These are phyloP conservation scores for Ophiostoma montium DNA, from an alignment of 2,329 filamentous ascomycete genomes.

Conservation along the genomic window DNA sequence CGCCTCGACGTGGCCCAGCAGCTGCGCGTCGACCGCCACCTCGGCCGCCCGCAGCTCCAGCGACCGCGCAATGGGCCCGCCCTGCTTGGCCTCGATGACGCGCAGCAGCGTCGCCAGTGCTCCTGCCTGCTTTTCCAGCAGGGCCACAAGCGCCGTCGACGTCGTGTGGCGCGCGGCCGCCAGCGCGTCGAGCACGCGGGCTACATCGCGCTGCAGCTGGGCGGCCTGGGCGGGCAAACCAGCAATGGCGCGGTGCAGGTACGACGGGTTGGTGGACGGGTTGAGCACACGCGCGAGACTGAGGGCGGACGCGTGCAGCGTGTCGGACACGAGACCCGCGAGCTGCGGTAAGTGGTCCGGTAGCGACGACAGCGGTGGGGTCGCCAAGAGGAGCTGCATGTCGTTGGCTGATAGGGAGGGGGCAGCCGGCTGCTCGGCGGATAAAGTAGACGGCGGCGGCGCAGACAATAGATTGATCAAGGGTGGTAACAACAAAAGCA, in stretches of 20 bases:
- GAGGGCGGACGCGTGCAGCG: conserved; percentile 35
- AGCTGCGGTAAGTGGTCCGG: conserved; percentile 33
- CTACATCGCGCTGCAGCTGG: conserved; percentile 22
- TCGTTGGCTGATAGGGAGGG: conserved; percentile 22
- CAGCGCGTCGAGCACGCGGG: conserved; percentile 21
- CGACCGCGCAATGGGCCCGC: conserved; percentile 33
- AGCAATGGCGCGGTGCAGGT: conserved; percentile 42
- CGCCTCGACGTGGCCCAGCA: conserved; percentile 25
- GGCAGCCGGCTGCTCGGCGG: too few species aligned
- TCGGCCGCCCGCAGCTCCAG: conserved; percentile 36
- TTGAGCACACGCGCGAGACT: conserved; percentile 33
- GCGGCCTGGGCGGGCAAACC: conserved; percentile 28
- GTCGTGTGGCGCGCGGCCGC: conserved; percentile 25
- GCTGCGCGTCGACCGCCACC: conserved; percentile 29
- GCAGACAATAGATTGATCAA: conserved; percentile 20
- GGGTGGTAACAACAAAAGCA: conserved; percentile 40
- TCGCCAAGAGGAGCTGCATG: conserved; percentile 31
- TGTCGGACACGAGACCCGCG: conserved; percentile 30
- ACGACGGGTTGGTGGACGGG: conserved; percentile 38
- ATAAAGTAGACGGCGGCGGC: not conserved
- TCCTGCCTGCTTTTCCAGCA: conserved; percentile 27
- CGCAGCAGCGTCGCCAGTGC: conserved; percentile 31
- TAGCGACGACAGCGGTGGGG: conserved; percentile 34
- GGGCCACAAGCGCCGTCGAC: conserved; percentile 21
- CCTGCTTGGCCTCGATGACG: conserved; percentile 40